These are phyloP conservation scores for Puccinia polysora DNA, from an alignment of 1,284 basidiomycete species.

Conservation along the genomic window DNA sequence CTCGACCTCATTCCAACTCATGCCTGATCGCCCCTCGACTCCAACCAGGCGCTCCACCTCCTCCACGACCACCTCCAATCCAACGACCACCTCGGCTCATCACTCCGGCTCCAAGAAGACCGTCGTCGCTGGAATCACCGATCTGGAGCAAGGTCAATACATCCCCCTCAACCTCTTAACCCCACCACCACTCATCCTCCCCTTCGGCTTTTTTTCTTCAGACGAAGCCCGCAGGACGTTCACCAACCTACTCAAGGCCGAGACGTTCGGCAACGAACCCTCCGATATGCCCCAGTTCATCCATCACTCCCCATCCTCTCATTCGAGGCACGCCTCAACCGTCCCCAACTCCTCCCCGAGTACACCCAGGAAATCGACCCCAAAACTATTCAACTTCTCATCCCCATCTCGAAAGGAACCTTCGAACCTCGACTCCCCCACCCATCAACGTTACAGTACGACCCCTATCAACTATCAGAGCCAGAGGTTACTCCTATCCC, in stretches of 20 bases:
- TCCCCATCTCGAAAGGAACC: constrained; percentile 52
- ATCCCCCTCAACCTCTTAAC: neutral
- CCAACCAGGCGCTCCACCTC: constrained; percentile 7
- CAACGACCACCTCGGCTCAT: constrained; percentile 16
- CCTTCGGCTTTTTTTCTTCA: neutral
- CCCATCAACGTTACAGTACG: constrained; percentile 81
- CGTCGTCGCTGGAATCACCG: constrained; percentile 30
- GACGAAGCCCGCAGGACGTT: constrained; percentile 33
- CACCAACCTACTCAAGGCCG: constrained; percentile 31
- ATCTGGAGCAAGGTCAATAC: constrained; percentile 35
- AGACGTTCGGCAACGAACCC: constrained; percentile 36
- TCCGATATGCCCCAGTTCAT: constrained; percentile 19
- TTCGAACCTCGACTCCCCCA: constrained; percentile 56
- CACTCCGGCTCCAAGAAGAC: constrained; percentile 21
- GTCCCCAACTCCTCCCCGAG: constrained; percentile 27
- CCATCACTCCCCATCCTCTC: constrained; percentile 25
- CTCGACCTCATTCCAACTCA: constrained; percentile 30
- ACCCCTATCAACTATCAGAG: constrained; percentile 82
- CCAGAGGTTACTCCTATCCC: constrained; percentile 76
- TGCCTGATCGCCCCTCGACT: constrained; percentile 21
- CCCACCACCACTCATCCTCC: neutral
- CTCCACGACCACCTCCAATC: constrained; percentile 21
- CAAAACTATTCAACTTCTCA: constrained; percentile 56
- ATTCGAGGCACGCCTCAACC: constrained; percentile 33
- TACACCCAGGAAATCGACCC: constrained; percentile 50